Percentiles rank a stretch among this genome's conserved stretches.
Evolutionary conservation across 495 filamentous ascomycete species (phyloP).

Genomic region (Hypoxylon crocopeplum): DNA sequence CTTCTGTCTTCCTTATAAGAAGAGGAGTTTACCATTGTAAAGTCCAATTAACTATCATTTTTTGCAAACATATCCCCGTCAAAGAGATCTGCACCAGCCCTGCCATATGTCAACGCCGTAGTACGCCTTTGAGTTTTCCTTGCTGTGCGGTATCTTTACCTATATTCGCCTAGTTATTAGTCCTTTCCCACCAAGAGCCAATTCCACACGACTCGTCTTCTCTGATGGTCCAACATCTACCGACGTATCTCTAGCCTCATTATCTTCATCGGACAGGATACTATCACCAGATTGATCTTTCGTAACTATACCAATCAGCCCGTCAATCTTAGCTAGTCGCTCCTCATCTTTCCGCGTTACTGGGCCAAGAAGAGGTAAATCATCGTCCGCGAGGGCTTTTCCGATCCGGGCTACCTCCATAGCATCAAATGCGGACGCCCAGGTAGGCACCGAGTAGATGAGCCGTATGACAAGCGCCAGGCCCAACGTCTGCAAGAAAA

Average conservation of each 20-base stretch:
- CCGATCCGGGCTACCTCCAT: conserved; percentile 2
- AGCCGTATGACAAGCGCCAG: not conserved
- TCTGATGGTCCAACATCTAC: not conserved
- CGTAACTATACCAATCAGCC: not conserved
- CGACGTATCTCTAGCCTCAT: too few relatives aligned
- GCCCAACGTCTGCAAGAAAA: not conserved
- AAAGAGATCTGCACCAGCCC: too few relatives aligned
- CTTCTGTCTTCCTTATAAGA: too few relatives aligned
- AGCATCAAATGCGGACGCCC: not conserved
- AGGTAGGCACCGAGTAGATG: conserved; percentile 2
- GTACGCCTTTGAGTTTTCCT: too few relatives aligned
- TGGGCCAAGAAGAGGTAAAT: conserved; percentile 1
- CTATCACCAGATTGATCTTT: not conserved
- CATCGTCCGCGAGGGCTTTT: not conserved
- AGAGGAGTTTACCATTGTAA: too few relatives aligned
- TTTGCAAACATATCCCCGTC: too few relatives aligned
- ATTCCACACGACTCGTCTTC: not conserved
- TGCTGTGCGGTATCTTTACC: too few relatives aligned
- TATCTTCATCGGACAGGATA: not conserved
- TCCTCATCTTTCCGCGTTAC: not conserved
- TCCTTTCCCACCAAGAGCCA: conserved; percentile 7
- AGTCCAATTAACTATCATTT: too few relatives aligned
- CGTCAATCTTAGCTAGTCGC: not conserved
- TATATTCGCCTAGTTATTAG: too few relatives aligned
- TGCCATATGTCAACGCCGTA: too few relatives aligned